Evolutionary conservation across 202 grass and related monocot species (phyloP), one percentile per base, ranked within the genome.

Genomic region (Schoenoplectus triqueter): DNA sequence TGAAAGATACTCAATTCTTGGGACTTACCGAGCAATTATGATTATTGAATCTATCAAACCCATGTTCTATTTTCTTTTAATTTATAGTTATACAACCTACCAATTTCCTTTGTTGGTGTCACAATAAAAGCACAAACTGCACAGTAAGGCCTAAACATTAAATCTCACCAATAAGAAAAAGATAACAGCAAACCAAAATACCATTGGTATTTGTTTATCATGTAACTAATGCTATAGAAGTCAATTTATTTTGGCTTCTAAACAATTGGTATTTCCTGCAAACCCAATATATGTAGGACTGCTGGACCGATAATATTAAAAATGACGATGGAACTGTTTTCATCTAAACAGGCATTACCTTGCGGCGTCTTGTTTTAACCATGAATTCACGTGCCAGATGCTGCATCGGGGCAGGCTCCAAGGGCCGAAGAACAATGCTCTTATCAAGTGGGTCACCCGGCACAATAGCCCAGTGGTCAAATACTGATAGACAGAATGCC

Each of bases 401-500:
- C 17, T 93, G 91, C 67, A 92, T 94, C 6, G 93, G 93, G 22
- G 96, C 96, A 1, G 96, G 96, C 89, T 99, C 93, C 52, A 99
- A 70, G 59, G 96, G 96, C 6, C 93, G 87, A 52, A 99, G 91
- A 45, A 85, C 88, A 82, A 96, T 99, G 56, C 87, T 94, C 80
- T 96, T 99, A 82, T 99, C 96, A 78, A 99, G 89, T 70, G 96
- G 96, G 7, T 96, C 96, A 80, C 93, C 96, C 69, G 96, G 96
- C 86, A 99, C 96, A 81, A 99, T 96, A 73, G 96, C 93, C 96
- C 93, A 99, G 86, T 99, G 96, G 86, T 99, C 96, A 75, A 99
- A 99, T 51, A 92, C 90, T 14, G 96, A 99, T 65, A 96, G 31
- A 87, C 96, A 96, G 80, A 99, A 99, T 64, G 96, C 93, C 87